Base-by-base conservation (phyloP, 805 yeast species). In the Tetrapisispora pingtungensis region DNA sequence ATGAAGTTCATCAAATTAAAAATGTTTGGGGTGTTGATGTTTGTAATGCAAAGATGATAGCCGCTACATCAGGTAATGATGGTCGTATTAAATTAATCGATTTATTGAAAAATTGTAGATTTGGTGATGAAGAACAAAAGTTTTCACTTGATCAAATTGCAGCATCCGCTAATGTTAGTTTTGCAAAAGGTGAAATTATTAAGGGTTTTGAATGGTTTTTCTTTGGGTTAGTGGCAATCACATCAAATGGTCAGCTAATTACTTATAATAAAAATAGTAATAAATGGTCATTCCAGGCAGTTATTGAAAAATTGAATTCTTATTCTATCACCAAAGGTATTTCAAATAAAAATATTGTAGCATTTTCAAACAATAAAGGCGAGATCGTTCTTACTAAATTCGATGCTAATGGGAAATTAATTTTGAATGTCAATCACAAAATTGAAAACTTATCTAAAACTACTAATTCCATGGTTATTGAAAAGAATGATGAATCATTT, bases 21-120 rank as follows among this genome's bases (percentile, higher is more conserved):
- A 90, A 85, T 56, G 75, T 84, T 1, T 93, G 97, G 98, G 77
- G 86, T 20, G 75, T 82, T 2, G 84, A 78, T 51, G 70, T 78
- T 0, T 70, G 72, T 36, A 70, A 68, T 28, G 54, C 58, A 0
- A 56, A 66, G 18, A 59, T 68, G 41, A 52, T 81, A 2, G 79
- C 82, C 7, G 88, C 79, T 2, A 84, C 96, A 12, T 93, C 96
- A 35, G 98, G 98, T 32, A 94, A 95, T 33, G 98, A 93, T 64
- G 97, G 97, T 0, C 75, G 84, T 52, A 63, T 89, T 1, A 72
- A 84, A 49, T 51, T 84, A 5, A 78, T 80, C 56, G 83, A 82
- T 52, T 59, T 82, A 22, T 53, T 52, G 24, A 65, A 61, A 24
- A 43, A 46, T 1, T 22, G 46, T 6, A 65, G 72, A 48, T 41